A percentile compares a stretch with the other conserved stretches of the same genome.
Evolutionary conservation across 257 asterid species (phyloP).

Genomic region (Agastache rugosa): DNA sequence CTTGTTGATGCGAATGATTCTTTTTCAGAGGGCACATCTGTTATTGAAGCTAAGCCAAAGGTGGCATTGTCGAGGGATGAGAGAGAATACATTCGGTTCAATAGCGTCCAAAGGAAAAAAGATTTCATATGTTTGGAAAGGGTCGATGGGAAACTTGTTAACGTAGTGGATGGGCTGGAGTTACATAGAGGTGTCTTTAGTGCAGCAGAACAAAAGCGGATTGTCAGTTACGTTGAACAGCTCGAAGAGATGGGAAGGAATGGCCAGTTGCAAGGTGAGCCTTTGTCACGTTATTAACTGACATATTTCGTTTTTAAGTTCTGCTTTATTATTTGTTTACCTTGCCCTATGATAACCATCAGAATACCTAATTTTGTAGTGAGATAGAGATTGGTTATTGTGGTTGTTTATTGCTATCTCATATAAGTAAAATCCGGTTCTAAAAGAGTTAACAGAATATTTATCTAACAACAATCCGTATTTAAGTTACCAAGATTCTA

Average conservation of each 20-base stretch:
- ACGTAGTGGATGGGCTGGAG: conserved; percentile 78
- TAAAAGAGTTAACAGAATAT: neutral
- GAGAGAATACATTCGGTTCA: conserved; percentile 60
- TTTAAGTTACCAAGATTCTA: conserved; percentile 20
- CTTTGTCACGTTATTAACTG: neutral
- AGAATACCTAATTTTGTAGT: neutral
- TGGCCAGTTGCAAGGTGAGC: conserved; percentile 63
- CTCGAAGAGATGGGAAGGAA: conserved; percentile 66
- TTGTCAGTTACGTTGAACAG: conserved; percentile 59
- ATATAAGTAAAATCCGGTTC: neutral
- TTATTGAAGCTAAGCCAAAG: conserved; percentile 52
- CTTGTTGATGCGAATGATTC: conserved; percentile 35
- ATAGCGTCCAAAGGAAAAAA: conserved; percentile 57
- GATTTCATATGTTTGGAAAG: conserved; percentile 61
- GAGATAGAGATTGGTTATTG: neutral
- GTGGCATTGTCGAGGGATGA: conserved; percentile 57
- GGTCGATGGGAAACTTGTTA: conserved; percentile 50
- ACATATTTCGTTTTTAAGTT: neutral
- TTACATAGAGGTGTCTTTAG: conserved; percentile 72
- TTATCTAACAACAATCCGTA: neutral
- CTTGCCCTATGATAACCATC: neutral
- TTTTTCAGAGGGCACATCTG: conserved; percentile 37
- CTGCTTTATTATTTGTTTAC: conserved; percentile 1
- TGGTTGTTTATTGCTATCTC: conserved; percentile 22
- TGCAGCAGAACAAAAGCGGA: conserved; percentile 73